Evolutionary conservation across 192 early-diverging fungal genomes (phyloP), one percentile per base, ranked within the genome.

Genomic region (Dissophora ornata): DNA sequence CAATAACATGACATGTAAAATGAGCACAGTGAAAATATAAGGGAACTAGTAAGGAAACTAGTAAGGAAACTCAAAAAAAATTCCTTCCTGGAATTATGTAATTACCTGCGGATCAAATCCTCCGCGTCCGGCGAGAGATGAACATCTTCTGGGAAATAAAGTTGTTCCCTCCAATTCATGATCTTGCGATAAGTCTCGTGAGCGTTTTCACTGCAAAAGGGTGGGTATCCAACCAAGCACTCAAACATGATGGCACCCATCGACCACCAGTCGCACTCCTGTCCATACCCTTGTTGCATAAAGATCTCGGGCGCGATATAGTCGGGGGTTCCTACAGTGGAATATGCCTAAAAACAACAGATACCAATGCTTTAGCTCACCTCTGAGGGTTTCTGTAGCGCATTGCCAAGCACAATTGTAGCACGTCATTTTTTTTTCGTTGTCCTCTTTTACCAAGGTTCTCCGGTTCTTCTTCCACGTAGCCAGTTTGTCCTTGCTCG

Each of bases 241-340:
- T 99, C 98, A 84, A 95, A 99, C 93, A 99, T 98, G 70, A 99
- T 99, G 6, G 96, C 96, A 26, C 98, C 98, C 26, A 99, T 78
- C 8, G 96, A 97, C 98, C 98, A 99, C 94, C 95, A 99, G 85
- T 99, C 98, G 79, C 97, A 99, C 55, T 97, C 95, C 74, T 95
- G 91, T 57, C 93, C 91, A 84, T 99, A 99, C 9, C 97, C 97
- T 49, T 93, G 90, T 69, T 96, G 95, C 62, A 88, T 60, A 69
- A 99, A 97, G 34, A 97, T 95, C 82, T 99, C 98, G 13, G 97
- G 96, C 10, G 97, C 96, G 80, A 96, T 95, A 56, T 82, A 84
- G 83, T 99, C 97, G 0, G 97, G 97, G 1, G 98, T 99, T 4
- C 98, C 98, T 1, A 99, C 98, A 0, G 96, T 98, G 18, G 94